Conservation (phyloP, 805 yeast species). For the Isabelozyma rhagii region DNA sequence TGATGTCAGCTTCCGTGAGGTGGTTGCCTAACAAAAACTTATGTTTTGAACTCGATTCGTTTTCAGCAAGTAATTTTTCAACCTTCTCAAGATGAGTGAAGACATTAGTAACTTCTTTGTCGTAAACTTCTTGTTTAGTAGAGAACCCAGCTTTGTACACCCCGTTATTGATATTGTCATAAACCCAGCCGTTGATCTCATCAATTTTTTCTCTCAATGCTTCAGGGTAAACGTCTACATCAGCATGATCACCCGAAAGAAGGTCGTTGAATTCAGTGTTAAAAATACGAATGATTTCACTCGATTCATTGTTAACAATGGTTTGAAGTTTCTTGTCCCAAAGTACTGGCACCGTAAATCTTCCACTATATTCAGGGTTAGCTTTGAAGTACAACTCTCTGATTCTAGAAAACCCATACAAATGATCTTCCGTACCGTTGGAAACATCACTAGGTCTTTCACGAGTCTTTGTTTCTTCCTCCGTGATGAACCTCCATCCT, state of each 20-base stretch:
- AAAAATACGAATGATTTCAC: conserved; percentile 84
- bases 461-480: conserved; percentile 43
- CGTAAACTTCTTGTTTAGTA: conserved; percentile 77
- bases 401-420: conserved; percentile 57
- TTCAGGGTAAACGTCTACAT: conserved; percentile 62
- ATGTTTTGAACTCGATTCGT: conserved; percentile 27
- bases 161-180: conserved; percentile 84
- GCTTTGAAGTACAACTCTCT: conserved; percentile 74
- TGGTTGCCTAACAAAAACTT: conserved; percentile 54
- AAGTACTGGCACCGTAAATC: conserved; percentile 89
- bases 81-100: conserved; percentile 69
- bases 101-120: conserved; percentile 57
- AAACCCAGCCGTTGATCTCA: conserved; percentile 76
- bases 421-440: conserved; percentile 37
- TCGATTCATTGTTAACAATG: conserved; percentile 87
- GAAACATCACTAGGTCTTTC: conserved; percentile 51
- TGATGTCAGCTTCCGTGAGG: conserved; percentile 86
- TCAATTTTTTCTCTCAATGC: conserved; percentile 58
- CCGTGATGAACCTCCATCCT: conserved; percentile 82
- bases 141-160: conserved; percentile 94
- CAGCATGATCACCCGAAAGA: conserved; percentile 45
- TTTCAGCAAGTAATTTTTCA: conserved; percentile 54
- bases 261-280: conserved; percentile 70
- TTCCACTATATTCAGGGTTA: conserved; percentile 70
- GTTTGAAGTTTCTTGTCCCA: conserved; percentile 85